Evolutionary conservation across 176 grass and related monocot species (phyloP).

Genomic region (Miscanthus lutarioriparius): DNA sequence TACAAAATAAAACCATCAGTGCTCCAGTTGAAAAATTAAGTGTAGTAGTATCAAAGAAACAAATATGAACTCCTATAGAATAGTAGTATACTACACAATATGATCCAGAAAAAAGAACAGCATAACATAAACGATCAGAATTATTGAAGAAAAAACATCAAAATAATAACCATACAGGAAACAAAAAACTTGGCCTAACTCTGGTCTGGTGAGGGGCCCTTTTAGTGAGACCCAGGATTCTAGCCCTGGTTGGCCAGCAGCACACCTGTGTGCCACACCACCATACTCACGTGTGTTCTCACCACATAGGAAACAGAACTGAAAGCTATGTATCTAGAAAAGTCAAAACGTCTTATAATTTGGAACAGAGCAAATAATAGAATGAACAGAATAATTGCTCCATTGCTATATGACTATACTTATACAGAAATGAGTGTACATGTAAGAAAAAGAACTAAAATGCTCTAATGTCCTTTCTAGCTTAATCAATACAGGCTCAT

Average conservation of each 20-base stretch:
- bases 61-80: slow-evolving; percentile 5
- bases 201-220: background rate
- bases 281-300: background rate
- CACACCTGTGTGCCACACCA: background rate
- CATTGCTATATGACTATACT: background rate
- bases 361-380: background rate
- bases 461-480: background rate
- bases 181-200: background rate
- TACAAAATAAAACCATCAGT: slow-evolving; percentile 38
- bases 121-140: background rate
- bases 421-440: background rate
- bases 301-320: background rate
- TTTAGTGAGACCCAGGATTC: background rate
- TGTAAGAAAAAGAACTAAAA: background rate
- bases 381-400: background rate
- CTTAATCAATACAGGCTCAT: background rate
- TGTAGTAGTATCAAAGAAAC: background rate
- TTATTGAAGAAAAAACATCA: background rate
- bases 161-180: slow-evolving; percentile 3
- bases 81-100: no score
- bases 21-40: slow-evolving; percentile 5
- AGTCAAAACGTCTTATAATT: background rate
- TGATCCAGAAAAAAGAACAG: background rate
- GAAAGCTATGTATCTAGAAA: background rate
- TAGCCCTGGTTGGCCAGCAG: background rate